Percentiles rank a stretch among this genome's conserved stretches.
Evolutionary conservation across 768 basidiomycete species (phyloP).

Genomic region (Lenzites betulinus): DNA sequence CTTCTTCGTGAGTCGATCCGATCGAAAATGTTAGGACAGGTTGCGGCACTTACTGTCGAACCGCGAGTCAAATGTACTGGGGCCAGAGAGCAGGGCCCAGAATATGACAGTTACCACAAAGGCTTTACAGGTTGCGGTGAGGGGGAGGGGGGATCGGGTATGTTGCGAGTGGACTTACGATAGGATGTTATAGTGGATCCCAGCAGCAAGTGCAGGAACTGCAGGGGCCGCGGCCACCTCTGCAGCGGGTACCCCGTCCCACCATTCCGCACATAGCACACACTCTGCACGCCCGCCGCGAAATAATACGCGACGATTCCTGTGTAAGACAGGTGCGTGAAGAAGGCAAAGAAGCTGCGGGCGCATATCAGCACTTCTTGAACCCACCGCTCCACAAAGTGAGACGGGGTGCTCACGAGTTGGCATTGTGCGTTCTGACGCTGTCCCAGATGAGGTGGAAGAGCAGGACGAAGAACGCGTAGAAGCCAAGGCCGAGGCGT

Average conservation of each 20-base stretch:
- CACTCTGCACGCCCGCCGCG: conserved; percentile 56
- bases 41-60: conserved; percentile 40
- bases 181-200: conserved; percentile 52
- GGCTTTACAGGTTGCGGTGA: conserved; percentile 44
- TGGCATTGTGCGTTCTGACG: conserved; percentile 32
- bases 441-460: conserved; percentile 41
- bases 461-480: conserved; percentile 46
- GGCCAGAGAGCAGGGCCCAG: conserved; percentile 55
- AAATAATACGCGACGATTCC: conserved; percentile 66
- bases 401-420: conserved; percentile 36
- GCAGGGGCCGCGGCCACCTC: conserved; percentile 55
- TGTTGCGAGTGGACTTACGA: conserved; percentile 47
- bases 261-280: conserved; percentile 39
- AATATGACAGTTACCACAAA: conserved; percentile 64
- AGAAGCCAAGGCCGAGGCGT: conserved; percentile 52
- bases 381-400: neutral
- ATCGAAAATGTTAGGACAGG: conserved; percentile 5
- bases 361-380: neutral
- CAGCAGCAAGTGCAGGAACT: conserved; percentile 58
- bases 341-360: conserved; percentile 63
- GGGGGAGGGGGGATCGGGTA: neutral
- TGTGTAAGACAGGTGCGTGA: conserved; percentile 63
- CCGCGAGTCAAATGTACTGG: conserved; percentile 42
- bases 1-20: neutral
- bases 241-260: conserved; percentile 53